Evolutionary conservation across 1,284 basidiomycete species (phyloP), one percentile per base, ranked within the genome.

Genomic region (Irpex sp.): DNA sequence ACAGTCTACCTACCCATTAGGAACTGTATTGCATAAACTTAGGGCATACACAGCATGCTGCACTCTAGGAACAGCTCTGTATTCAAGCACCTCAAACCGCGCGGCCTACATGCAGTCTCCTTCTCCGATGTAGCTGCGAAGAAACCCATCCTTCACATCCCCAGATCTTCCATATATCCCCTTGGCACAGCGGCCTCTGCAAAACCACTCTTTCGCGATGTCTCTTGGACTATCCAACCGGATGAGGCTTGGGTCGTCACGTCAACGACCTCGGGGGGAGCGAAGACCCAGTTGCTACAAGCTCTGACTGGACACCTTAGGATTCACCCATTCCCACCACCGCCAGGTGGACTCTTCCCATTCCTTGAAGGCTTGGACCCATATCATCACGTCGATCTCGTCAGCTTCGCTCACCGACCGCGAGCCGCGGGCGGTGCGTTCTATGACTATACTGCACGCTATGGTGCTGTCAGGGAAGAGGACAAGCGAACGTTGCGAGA

Each of bases 381-480:
- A 0, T 81, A 84, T 63, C 73, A 79, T 6, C 76, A 78, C 13
- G 76, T 94, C 44, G 78, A 85, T 5, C 80, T 91, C 56, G 88
- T 95, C 4, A 89, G 90, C 0, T 95, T 95, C 70, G 83, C 88
- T 0, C 86, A 91, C 64, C 82, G 88, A 49, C 78, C 81, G 3
- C 80, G 78, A 52, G 78, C 82, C 0, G 76, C 82, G 0, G 84
- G 86, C 0, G 82, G 89, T 5, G 92, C 84, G n/a, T 98, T 97
- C 75, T 91, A 91, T 65, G 95, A 97, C 76, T 97, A 91, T 72
- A 93, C 93, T 0, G 93, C 94, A 1, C 86, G 94, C 3, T 98
- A 96, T 72, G 94, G 93, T 21, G 89, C 92, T 0, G 82, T 96
- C 47, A 81, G 91, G 17, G 94, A 96, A 47, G 92, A 91, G 71